A percentile compares a stretch with the other conserved stretches of the same genome.
phyloP scores from a whole-genome alignment of 2,329 filamentous ascomycete species.

The Clonostachys rhizophaga region DNA sequence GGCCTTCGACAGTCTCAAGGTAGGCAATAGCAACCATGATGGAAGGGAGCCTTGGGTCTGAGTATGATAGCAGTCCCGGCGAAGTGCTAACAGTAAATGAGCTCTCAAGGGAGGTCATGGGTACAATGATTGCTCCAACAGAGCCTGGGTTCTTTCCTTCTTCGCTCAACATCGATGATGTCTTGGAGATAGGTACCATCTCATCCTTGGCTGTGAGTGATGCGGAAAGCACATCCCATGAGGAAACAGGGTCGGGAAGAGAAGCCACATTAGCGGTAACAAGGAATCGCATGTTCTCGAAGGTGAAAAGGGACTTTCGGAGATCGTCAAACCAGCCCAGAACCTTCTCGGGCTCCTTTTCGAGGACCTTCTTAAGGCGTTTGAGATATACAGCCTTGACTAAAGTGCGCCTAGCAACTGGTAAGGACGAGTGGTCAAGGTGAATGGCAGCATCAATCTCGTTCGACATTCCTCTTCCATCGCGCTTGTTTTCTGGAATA shows the following conservation, averaged over 20 bases:
- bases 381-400: conserved; percentile 87
- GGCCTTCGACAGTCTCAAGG: conserved; percentile 88
- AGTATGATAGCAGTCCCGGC: conserved; percentile 69
- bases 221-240: conserved; percentile 60
- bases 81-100: conserved; percentile 79
- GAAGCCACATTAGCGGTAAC: conserved; percentile 77
- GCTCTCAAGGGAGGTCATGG: conserved; percentile 89
- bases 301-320: conserved; percentile 70
- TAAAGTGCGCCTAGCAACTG: conserved; percentile 74
- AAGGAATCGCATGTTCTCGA: conserved; percentile 80
- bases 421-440: conserved; percentile 69
- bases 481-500: conserved; percentile 87
- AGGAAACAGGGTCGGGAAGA: conserved; percentile 68
- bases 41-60: conserved; percentile 74
- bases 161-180: conserved; percentile 67
- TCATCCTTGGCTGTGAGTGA: conserved; percentile 31
- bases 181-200: conserved; percentile 67
- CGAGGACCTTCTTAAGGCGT: conserved; percentile 75
- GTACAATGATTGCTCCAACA: conserved; percentile 71
- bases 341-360: conserved; percentile 70
- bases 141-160: conserved; percentile 73
- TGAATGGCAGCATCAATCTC: conserved; percentile 75
- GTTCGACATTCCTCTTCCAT: conserved; percentile 64
- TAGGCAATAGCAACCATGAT: conserved; percentile 87
- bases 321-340: conserved; percentile 75